phyloP scores from a whole-genome alignment of 176 grass and related monocot species.

The Areca catechu region DNA sequence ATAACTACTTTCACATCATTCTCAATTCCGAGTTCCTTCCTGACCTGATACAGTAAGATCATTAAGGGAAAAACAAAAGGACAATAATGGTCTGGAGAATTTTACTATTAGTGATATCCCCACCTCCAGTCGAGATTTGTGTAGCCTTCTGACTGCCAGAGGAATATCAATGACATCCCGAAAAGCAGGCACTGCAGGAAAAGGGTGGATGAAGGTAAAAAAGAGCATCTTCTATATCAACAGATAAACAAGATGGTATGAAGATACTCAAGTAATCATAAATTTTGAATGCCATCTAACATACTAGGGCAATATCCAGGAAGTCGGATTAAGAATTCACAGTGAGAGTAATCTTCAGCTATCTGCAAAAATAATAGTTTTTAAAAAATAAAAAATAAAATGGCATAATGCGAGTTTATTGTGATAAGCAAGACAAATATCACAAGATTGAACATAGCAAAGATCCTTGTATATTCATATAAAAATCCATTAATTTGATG shows the following conservation, averaged over 20 bases:
- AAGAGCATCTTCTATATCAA: not conserved
- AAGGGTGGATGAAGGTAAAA: not conserved
- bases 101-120: not conserved
- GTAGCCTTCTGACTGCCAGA: slow-evolving; percentile 75
- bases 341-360: slow-evolving; percentile 90
- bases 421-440: too few species aligned
- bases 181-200: slow-evolving; percentile 79
- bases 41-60: slow-evolving; percentile 38
- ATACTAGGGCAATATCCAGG: slow-evolving; percentile 96
- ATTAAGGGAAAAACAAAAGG: too few species aligned
- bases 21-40: slow-evolving; percentile 71
- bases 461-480: too few species aligned
- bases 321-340: slow-evolving; percentile 90
- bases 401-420: too few species aligned
- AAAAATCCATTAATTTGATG: too few species aligned
- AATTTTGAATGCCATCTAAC: slow-evolving; percentile 12
- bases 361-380: slow-evolving; percentile 41
- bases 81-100: too few species aligned
- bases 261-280: not conserved
- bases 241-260: slow-evolving; percentile 4
- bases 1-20: slow-evolving; percentile 88
- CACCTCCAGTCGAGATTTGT: slow-evolving; percentile 78
- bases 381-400: too few species aligned
- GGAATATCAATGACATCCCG: slow-evolving; percentile 91
- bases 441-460: too few species aligned